phyloP scores from a whole-genome alignment of 2,329 filamentous ascomycete genomes.

The Alternaria triticina region DNA sequence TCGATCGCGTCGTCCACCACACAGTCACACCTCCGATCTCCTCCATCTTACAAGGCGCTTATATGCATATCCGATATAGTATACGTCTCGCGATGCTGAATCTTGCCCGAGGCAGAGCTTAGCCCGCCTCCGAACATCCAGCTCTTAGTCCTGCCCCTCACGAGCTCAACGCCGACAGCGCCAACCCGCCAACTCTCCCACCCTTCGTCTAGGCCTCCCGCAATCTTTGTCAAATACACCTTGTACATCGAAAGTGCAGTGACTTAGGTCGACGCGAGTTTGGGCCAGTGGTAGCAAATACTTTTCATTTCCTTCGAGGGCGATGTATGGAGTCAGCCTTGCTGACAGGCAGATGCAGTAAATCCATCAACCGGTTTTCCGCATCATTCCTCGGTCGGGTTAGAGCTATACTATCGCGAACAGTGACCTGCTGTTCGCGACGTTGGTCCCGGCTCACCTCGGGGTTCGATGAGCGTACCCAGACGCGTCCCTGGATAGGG shows the following conservation, averaged over 20 bases:
- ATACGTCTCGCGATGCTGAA: fast-evolving
- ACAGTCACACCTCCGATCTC: neutral
- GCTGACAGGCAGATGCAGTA: neutral
- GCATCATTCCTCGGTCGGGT: neutral
- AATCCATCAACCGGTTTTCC: neutral
- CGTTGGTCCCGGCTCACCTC: neutral
- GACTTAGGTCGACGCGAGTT: neutral
- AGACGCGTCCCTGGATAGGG: neutral
- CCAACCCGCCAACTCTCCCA: neutral
- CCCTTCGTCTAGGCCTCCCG: neutral
- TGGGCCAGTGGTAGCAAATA: neutral
- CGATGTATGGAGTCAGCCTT: neutral
- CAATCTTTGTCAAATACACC: neutral
- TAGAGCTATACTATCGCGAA: neutral
- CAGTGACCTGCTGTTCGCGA: neutral
- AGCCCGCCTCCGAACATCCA: neutral
- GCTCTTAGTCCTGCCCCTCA: fast-evolving
- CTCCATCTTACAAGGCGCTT: fast-evolving
- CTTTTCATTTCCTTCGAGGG: neutral
- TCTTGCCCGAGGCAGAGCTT: neutral
- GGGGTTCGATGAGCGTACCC: neutral
- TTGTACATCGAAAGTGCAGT: neutral
- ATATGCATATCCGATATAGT: neutral
- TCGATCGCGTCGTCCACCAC: neutral
- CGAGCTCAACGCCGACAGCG: neutral